phyloP scores from a whole-genome alignment of 2,329 filamentous ascomycete genomes.

The Diplodia scrobiculata region DNA sequence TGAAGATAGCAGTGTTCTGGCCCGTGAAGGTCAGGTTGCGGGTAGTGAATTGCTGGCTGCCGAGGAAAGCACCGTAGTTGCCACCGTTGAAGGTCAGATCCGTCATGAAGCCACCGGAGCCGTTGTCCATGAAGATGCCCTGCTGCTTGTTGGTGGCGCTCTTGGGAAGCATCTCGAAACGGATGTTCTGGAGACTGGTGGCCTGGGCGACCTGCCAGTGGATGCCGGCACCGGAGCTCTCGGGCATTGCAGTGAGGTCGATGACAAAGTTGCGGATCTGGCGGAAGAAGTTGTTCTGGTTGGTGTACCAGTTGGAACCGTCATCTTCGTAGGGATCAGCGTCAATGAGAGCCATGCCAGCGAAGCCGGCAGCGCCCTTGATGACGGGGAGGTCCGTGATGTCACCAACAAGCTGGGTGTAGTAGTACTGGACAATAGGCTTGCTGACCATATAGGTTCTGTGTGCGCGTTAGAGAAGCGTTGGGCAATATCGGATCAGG shows the following conservation, averaged over 20 bases:
- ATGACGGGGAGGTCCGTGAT: conserved; percentile 70
- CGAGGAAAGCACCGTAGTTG: conserved; percentile 60
- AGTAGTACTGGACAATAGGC: conserved; percentile 84
- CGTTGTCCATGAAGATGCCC: conserved; percentile 63
- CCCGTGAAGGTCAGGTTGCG: conserved; percentile 56
- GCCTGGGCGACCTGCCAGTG: conserved; percentile 71
- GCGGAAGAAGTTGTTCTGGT: conserved; percentile 60
- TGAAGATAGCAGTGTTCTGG: conserved; percentile 54
- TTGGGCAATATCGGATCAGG: not conserved
- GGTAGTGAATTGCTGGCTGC: conserved; percentile 65
- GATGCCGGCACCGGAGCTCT: conserved; percentile 51
- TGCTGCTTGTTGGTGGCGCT: conserved; percentile 53
- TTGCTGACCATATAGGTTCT: conserved; percentile 74
- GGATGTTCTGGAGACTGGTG: conserved; percentile 63
- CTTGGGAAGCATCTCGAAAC: conserved; percentile 59
- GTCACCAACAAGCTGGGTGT: conserved; percentile 90
- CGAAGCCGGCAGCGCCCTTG: conserved; percentile 65
- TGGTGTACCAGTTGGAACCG: conserved; percentile 55
- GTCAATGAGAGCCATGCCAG: conserved; percentile 87
- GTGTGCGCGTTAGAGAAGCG: not conserved
- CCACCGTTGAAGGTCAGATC: conserved; percentile 65
- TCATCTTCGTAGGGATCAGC: conserved; percentile 77
- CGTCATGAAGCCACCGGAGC: conserved; percentile 62
- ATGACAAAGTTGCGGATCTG: conserved; percentile 59
- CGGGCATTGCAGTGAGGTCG: conserved; percentile 48